phyloP scores from a whole-genome alignment of 1,139 yeast genomes.

The Yamadazyma buinensis region DNA sequence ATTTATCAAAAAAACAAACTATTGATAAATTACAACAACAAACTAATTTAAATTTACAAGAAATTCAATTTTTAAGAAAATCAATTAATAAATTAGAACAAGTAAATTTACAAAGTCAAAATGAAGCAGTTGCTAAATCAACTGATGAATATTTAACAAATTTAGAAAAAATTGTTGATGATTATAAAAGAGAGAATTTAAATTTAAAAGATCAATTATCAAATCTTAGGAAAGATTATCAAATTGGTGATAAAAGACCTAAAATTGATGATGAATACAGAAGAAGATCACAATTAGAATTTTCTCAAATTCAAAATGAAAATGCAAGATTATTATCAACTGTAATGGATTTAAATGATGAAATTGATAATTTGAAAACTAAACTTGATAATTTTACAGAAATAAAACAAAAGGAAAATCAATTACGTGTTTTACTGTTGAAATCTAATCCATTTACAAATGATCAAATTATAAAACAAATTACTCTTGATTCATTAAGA shows the following conservation, averaged over 20 bases:
- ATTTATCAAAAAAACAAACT: slow-evolving; percentile 26
- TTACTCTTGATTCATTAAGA: slow-evolving; percentile 47
- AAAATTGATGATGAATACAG: slow-evolving; percentile 20
- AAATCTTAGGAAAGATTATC: slow-evolving; percentile 13
- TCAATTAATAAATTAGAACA: slow-evolving; percentile 33
- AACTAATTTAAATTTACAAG: slow-evolving; percentile 53
- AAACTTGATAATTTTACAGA: slow-evolving; percentile 16
- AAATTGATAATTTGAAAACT: slow-evolving; percentile 9
- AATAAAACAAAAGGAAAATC: slow-evolving; percentile 28
- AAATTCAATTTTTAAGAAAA: slow-evolving; percentile 55
- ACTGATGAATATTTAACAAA: slow-evolving; percentile 37
- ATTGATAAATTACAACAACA: slow-evolving; percentile 50
- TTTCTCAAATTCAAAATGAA: slow-evolving; percentile 35
- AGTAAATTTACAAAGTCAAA: slow-evolving; percentile 18
- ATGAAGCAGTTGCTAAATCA: slow-evolving; percentile 20
- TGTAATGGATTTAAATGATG: slow-evolving; percentile 30
- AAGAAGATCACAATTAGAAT: slow-evolving; percentile 22
- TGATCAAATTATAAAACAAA: slow-evolving; percentile 61
- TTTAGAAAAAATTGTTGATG: slow-evolving; percentile 52
- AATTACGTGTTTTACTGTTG: slow-evolving; percentile 55
- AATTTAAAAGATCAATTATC: slow-evolving; percentile 18
- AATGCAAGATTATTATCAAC: slow-evolving; percentile 38
- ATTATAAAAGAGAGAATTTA: slow-evolving; percentile 53
- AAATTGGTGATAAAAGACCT: slow-evolving; percentile 23
- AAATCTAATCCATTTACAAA: slow-evolving; percentile 64